Evolutionary conservation across 2,329 filamentous ascomycete genomes (phyloP).

Genomic region (Fusarium decemcellulare): DNA sequence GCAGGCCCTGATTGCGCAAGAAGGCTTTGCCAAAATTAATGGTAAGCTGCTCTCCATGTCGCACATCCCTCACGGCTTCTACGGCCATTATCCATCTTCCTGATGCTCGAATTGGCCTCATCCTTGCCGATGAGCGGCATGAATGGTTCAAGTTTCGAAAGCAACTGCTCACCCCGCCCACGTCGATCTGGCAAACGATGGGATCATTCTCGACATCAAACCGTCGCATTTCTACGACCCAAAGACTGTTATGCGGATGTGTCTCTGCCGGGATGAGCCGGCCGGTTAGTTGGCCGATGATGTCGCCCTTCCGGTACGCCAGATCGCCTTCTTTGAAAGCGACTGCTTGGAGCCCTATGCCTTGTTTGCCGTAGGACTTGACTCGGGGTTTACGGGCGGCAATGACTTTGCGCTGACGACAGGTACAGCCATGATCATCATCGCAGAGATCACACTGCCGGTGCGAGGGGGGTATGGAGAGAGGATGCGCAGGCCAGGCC

Average conservation of each 20-base stretch:
- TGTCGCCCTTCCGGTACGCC: neutral
- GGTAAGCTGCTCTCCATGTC: slow-evolving; percentile 1
- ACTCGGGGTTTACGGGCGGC: neutral
- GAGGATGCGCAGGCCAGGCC: neutral
- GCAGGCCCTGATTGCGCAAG: slow-evolving; percentile 3
- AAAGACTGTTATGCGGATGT: neutral
- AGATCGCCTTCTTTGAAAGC: neutral
- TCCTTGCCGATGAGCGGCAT: neutral
- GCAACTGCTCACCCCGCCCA: neutral
- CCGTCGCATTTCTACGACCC: neutral
- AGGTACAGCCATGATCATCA: neutral
- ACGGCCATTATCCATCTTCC: neutral
- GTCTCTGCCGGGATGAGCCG: neutral
- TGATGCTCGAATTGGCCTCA: neutral
- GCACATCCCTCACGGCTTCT: neutral
- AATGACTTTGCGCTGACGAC: neutral
- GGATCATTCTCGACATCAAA: neutral
- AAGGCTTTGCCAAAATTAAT: slow-evolving; percentile 6
- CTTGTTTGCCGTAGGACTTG: neutral
- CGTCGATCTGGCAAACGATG: slow-evolving; percentile 3
- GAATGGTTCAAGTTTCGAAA: slow-evolving; percentile 1
- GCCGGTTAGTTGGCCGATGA: neutral
- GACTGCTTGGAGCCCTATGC: neutral
- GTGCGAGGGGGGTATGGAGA: neutral
- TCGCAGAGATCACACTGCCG: neutral